A percentile compares a stretch with the other conserved stretches of the same genome.
Conservation (phyloP, 345 rosid species). For the Camelina sativa region DNA sequence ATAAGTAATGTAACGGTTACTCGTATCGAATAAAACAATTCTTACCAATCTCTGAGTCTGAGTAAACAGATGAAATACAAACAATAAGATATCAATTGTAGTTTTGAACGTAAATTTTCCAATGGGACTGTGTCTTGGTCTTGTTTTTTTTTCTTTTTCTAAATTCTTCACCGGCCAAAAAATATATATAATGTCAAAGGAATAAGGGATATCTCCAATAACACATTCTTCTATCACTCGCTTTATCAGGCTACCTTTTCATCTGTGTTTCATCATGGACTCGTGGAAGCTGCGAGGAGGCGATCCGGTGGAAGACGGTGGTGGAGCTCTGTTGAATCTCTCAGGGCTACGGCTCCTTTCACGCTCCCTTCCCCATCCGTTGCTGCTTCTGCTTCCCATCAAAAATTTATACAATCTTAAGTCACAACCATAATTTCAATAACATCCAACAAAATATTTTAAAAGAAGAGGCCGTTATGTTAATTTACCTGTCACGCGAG, state of each 20-base stretch:
- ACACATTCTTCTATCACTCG: slow-evolving; percentile 17
- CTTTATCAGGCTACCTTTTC: neutral
- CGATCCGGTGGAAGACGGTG: slow-evolving; percentile 48
- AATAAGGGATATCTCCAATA: slow-evolving; percentile 1
- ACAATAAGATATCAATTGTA: neutral
- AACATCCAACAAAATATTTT: neutral
- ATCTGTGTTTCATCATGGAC: slow-evolving; percentile 52
- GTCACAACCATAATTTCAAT: neutral
- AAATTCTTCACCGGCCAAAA: slow-evolving; percentile 33
- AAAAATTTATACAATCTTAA: neutral
- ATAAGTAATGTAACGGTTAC: neutral
- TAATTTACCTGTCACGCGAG: slow-evolving; percentile 67
- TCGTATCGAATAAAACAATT: neutral
- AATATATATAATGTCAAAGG: slow-evolving; percentile 27
- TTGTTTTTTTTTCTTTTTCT: neutral
- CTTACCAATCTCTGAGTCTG: neutral
- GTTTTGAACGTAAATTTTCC: slow-evolving; percentile 5
- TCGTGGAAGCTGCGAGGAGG: slow-evolving; percentile 76
- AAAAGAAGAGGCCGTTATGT: neutral
- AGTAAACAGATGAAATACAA: neutral
- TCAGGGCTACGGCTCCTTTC: slow-evolving; percentile 69
- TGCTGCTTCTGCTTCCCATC: slow-evolving; percentile 49
- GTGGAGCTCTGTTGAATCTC: slow-evolving; percentile 48
- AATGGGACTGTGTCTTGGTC: neutral
- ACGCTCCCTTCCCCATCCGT: slow-evolving; percentile 53